Base-by-base conservation (phyloP, 1,284 basidiomycete species). In the Apiotrichum mycotoxinovorans region DNA sequence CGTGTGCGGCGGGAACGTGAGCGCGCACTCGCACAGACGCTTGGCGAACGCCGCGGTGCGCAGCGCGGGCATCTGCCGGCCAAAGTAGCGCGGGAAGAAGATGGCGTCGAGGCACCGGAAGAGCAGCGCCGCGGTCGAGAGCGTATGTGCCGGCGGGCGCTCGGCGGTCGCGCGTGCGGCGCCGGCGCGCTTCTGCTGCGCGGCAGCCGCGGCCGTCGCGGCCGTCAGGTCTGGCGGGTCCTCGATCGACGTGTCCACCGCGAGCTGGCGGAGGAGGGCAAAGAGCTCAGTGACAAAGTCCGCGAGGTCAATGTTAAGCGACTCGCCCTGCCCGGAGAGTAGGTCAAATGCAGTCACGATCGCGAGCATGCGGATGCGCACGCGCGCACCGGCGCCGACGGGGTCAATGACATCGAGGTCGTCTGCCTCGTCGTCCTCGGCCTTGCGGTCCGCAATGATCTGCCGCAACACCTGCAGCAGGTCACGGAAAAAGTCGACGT, bases 401-500 rank as follows among this genome's bases (percentile, higher is more conserved):
- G 63, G 54, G 38, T 61, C 61, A 2, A 59, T 48, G 27, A 64
- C 64, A 18, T 59, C 52, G 1, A 51, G 48, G 57, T 68, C 57
- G 44, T 64, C 71, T 35, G 79, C 76, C 33, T 78, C 79, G 20
- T 80, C 75, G 22, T 60, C 56, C 2, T 59, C 51, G 37, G 78
- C 79, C 22, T 79, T 74, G 50, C 80, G 61, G 52, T 81, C 80
- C 33, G 76, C 75, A 64, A 96, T 85, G 55, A 92, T 84, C 57
- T 82, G 82, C 73, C 90, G 89, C 34, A 99, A 81, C 1, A 96
- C 92, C 52, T 85, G 82, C 77, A 98, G 83, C 46, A 99, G 80
- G 78, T 98, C 96, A 65, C 88, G 87, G 85, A 99, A 99, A 79
- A 99, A 99, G 75, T 99, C 96, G 67, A 98, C 84, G 77, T 97